Percentiles rank a stretch among this genome's conserved stretches.
These are phyloP conservation scores for Cryptosporidium ryanae DNA, from an alignment of 169 alveolate genomes.

Conservation along the genomic window DNA sequence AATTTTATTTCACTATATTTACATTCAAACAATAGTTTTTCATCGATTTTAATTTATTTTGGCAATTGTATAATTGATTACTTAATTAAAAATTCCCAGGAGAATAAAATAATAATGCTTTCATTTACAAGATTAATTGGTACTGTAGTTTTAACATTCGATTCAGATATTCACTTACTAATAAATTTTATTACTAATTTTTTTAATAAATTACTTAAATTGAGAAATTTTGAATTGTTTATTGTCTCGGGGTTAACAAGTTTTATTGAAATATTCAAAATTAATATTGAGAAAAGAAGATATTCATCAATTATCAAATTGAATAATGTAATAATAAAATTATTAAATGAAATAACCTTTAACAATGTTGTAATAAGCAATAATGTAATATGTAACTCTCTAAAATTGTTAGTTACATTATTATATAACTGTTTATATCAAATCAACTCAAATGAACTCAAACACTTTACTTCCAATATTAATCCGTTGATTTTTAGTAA, in stretches of 20 bases:
- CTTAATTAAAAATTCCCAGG: neutral
- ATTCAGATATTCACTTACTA: conserved; percentile 20
- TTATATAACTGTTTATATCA: neutral
- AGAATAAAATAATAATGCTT: conserved; percentile 7
- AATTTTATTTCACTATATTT: conserved; percentile 30
- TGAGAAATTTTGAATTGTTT: conserved; percentile 25
- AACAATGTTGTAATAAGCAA: conserved; percentile 1
- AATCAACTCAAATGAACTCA: conserved; percentile 1
- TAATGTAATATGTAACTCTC: conserved; percentile 11
- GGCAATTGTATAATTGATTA: conserved; percentile 11
- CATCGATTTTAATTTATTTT: conserved; percentile 22
- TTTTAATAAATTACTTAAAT: conserved; percentile 8
- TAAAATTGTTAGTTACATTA: conserved; percentile 13
- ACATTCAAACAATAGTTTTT: conserved; percentile 24
- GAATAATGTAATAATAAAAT: conserved; percentile 4
- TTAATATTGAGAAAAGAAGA: neutral
- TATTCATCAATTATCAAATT: conserved; percentile 1
- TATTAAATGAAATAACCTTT: conserved; percentile 24
- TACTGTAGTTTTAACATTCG: conserved; percentile 8
- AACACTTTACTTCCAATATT: conserved; percentile 1
- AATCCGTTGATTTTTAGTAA: conserved; percentile 24
- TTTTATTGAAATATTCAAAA: conserved; percentile 19
- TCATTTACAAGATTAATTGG: conserved; percentile 48
- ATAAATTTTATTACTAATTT: conserved; percentile 2
- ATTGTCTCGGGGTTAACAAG: conserved; percentile 15